Conservation (phyloP, 2,329 filamentous ascomycete genomes). For the Colletotrichum lindemuthianum region DNA sequence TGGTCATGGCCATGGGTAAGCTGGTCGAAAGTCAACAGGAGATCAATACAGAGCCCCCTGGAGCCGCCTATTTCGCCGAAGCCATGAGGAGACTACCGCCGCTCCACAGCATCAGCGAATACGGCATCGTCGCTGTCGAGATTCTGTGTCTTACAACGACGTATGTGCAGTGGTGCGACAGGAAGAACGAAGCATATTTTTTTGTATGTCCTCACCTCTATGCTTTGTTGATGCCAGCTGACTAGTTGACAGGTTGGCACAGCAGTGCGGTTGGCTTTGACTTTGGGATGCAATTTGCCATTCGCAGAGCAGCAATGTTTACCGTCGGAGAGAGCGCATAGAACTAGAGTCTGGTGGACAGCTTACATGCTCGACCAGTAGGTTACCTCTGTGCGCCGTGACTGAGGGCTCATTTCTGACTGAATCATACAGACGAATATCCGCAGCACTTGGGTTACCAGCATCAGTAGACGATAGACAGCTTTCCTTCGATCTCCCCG, state of each 20-base stretch:
- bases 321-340: conserved; percentile 40
- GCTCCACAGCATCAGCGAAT: conserved; percentile 39
- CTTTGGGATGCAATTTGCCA: conserved; percentile 41
- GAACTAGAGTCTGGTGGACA: conserved; percentile 44
- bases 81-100: conserved; percentile 41
- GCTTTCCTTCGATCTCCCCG: conserved; percentile 41
- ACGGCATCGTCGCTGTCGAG: conserved; percentile 42
- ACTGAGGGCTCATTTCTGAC: background rate
- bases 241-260: conserved; percentile 38
- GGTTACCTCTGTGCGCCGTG: background rate
- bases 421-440: conserved; percentile 37
- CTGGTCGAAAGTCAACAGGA: conserved; percentile 40
- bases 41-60: conserved; percentile 36
- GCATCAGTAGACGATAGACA: conserved; percentile 42
- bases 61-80: conserved; percentile 41
- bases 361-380: conserved; percentile 44
- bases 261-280: conserved; percentile 41
- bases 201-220: conserved; percentile 34
- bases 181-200: conserved; percentile 43
- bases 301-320: conserved; percentile 41
- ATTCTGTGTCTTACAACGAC: conserved; percentile 40
- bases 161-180: conserved; percentile 43
- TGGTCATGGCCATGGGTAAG: conserved; percentile 45
- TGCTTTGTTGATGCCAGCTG: background rate
- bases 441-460: conserved; percentile 41